Percentiles rank a stretch among this genome's conserved stretches.
Conservation (phyloP, 257 asterid genomes). For the Thymus quinquecostatus region DNA sequence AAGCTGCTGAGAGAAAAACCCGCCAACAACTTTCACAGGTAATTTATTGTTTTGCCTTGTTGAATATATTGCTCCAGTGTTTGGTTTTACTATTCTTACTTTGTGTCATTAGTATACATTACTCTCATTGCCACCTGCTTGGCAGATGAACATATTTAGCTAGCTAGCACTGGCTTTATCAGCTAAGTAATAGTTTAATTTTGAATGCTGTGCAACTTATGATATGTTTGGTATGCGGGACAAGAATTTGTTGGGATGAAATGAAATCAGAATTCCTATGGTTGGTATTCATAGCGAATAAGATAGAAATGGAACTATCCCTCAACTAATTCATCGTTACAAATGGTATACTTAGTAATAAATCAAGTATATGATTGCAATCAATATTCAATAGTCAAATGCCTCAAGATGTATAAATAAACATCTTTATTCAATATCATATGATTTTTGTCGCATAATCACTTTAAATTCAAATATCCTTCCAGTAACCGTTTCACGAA, state of each 20-base stretch:
- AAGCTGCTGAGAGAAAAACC: slow-evolving; percentile 96
- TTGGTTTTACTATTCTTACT: not conserved
- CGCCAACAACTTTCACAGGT: slow-evolving; percentile 95
- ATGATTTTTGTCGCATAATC: too few species aligned
- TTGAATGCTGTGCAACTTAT: not conserved
- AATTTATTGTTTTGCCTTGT: slow-evolving; percentile 29
- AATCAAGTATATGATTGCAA: too few species aligned
- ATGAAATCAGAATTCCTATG: not conserved
- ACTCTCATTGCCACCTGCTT: not conserved
- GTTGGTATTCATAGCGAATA: not conserved
- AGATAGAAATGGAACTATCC: not conserved
- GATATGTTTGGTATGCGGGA: too few species aligned
- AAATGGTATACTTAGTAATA: too few species aligned
- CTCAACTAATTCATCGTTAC: too few species aligned
- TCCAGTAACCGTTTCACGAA: too few species aligned
- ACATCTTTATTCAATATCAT: too few species aligned
- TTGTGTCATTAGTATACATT: not conserved
- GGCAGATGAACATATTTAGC: slow-evolving; percentile 15
- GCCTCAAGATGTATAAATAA: too few species aligned
- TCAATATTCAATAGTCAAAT: too few species aligned
- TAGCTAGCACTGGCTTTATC: slow-evolving; percentile 10
- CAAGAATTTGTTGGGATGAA: too few species aligned
- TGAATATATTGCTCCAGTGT: slow-evolving; percentile 13
- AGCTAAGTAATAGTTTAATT: slow-evolving; percentile 16
- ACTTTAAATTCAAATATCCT: too few species aligned